A percentile compares a stretch with the other conserved stretches of the same genome.
Conservation (phyloP, 1,139 yeast genomes). For the Kazachstania sp. region DNA sequence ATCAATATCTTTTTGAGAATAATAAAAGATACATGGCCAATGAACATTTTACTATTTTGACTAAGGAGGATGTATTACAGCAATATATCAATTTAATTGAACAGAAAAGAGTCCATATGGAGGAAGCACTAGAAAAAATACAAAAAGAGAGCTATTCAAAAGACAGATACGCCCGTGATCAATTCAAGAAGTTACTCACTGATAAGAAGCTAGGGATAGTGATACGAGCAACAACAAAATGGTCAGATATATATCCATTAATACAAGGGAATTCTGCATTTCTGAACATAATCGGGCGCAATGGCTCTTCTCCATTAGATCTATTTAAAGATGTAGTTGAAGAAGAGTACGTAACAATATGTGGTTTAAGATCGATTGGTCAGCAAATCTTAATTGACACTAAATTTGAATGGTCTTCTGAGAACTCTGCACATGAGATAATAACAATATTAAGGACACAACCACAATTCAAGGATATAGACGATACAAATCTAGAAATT, state of each 20-base stretch:
- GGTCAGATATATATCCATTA: conserved; percentile 47
- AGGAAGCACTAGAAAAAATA: conserved; percentile 31
- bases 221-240: conserved; percentile 48
- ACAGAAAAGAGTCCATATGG: conserved; percentile 29
- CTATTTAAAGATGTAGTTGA: conserved; percentile 70
- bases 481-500: conserved; percentile 26
- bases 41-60: conserved; percentile 45
- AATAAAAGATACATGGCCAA: conserved; percentile 53
- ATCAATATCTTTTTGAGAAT: conserved; percentile 37
- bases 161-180: conserved; percentile 61
- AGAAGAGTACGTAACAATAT: conserved; percentile 47
- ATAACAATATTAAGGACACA: conserved; percentile 13
- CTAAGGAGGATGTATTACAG: conserved; percentile 51
- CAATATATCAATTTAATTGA: conserved; percentile 38
- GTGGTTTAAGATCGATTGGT: conserved; percentile 52
- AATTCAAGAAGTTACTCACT: conserved; percentile 42
- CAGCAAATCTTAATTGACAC: conserved; percentile 42
- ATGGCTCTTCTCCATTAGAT: conserved; percentile 75
- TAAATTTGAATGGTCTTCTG: conserved; percentile 3
- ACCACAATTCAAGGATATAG: conserved; percentile 16
- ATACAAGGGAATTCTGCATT: conserved; percentile 55
- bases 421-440: conserved; percentile 4
- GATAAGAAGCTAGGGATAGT: conserved; percentile 24
- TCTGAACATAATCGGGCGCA: conserved; percentile 57
- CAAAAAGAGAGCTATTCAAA: conserved; percentile 39